Conservation (phyloP, 2,329 filamentous ascomycete species). For the Apiospora rasikravindrae region DNA sequence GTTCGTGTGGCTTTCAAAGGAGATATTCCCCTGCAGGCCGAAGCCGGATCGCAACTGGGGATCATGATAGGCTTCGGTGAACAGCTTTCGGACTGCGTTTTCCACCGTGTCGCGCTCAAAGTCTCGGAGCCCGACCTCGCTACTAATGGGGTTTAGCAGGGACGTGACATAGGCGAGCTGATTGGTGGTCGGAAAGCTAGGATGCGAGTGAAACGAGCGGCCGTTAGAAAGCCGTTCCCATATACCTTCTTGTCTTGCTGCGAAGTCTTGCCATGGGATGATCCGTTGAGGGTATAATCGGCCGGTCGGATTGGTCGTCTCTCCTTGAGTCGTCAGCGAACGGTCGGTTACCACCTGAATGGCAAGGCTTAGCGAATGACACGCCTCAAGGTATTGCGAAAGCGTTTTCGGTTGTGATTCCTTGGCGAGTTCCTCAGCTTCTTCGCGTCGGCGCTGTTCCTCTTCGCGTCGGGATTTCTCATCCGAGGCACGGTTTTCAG, state of each 20-base stretch:
- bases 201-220: slow-evolving; percentile 34
- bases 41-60: slow-evolving; percentile 35
- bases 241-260: slow-evolving; percentile 35
- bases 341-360: slow-evolving; percentile 40
- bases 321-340: slow-evolving; percentile 40
- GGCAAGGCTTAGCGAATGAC: slow-evolving; percentile 38
- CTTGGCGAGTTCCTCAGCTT: slow-evolving; percentile 26
- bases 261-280: slow-evolving; percentile 42
- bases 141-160: slow-evolving; percentile 39
- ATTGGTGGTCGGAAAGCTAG: slow-evolving; percentile 38
- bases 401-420: slow-evolving; percentile 32
- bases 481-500: not conserved
- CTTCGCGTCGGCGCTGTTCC: slow-evolving; percentile 33
- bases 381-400: slow-evolving; percentile 39
- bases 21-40: slow-evolving; percentile 39
- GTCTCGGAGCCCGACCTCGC: slow-evolving; percentile 41
- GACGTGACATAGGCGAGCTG: slow-evolving; percentile 41
- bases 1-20: slow-evolving; percentile 45
- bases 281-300: slow-evolving; percentile 43
- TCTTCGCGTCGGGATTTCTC: slow-evolving; percentile 23
- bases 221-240: slow-evolving; percentile 36
- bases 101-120: slow-evolving; percentile 43
- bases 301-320: slow-evolving; percentile 39
- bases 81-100: slow-evolving; percentile 41
- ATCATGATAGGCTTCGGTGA: slow-evolving; percentile 37